Evolutionary conservation across 2,329 filamentous ascomycete genomes (phyloP).

Genomic region (Chalara sp.): DNA sequence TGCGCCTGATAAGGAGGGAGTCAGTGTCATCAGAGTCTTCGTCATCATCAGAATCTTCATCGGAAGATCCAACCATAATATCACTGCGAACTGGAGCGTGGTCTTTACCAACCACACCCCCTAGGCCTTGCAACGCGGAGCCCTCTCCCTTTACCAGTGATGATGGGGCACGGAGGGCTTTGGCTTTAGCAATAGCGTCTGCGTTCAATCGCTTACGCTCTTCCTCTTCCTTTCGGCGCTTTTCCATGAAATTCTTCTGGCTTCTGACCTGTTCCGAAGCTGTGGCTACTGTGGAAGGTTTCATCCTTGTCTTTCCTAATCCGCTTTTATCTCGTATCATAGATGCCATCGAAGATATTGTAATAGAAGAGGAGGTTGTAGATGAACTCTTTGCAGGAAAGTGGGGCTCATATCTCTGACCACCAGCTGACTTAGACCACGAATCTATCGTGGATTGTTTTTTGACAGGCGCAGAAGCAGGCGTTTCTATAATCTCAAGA

Average conservation of each 20-base stretch:
- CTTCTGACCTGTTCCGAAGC: constrained; percentile 2
- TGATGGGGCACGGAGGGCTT: constrained; percentile 46
- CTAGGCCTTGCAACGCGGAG: constrained; percentile 67
- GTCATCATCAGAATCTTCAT: constrained; percentile 67
- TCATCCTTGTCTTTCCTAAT: constrained; percentile 20
- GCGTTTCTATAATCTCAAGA: constrained; percentile 41
- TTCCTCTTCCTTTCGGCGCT: constrained; percentile 67
- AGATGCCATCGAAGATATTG: neutral
- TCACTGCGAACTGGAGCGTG: constrained; percentile 68
- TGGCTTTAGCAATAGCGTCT: constrained; percentile 63
- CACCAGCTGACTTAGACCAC: constrained; percentile 46
- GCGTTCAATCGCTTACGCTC: constrained; percentile 68
- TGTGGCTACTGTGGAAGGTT: constrained; percentile 5
- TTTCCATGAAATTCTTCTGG: constrained; percentile 55
- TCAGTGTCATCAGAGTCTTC: constrained; percentile 54
- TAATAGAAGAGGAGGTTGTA: neutral
- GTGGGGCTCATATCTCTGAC: constrained; percentile 23
- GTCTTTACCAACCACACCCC: constrained; percentile 70
- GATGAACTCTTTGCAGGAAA: neutral
- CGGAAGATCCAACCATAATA: constrained; percentile 79
- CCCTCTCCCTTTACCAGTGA: constrained; percentile 65
- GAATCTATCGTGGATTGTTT: constrained; percentile 55
- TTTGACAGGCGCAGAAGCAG: constrained; percentile 38
- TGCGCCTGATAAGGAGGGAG: constrained; percentile 38
- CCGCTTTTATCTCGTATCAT: constrained; percentile 25